Conservation (phyloP, 2,329 filamentous ascomycete genomes). For the Cladorrhinum sp. region DNA sequence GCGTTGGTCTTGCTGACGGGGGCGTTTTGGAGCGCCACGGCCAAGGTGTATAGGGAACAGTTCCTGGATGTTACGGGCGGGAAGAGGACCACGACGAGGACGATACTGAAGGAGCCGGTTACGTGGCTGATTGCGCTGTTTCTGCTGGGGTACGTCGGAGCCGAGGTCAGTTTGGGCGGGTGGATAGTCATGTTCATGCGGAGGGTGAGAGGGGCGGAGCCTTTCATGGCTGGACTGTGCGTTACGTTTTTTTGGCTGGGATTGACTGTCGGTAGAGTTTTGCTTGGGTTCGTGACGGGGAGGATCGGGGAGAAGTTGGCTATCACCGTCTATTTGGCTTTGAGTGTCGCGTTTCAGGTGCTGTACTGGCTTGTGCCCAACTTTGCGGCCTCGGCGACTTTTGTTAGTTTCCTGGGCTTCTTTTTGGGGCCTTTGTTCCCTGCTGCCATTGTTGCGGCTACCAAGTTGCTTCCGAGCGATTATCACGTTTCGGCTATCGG, state of each 20-base stretch:
- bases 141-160: conserved; percentile 74
- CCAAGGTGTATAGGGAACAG: conserved; percentile 49
- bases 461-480: conserved; percentile 69
- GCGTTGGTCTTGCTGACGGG: conserved; percentile 47
- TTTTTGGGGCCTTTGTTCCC: conserved; percentile 79
- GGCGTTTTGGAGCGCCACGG: conserved; percentile 65
- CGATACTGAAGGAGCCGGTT: conserved; percentile 48
- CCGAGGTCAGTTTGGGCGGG: conserved; percentile 61
- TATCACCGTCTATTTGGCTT: conserved; percentile 60
- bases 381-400: conserved; percentile 70
- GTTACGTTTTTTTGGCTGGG: conserved; percentile 84
- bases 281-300: conserved; percentile 74
- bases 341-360: conserved; percentile 63
- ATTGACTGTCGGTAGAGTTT: conserved; percentile 69
- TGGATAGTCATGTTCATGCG: conserved; percentile 89
- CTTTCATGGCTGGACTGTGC: conserved; percentile 71
- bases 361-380: conserved; percentile 79
- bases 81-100: conserved; percentile 44
- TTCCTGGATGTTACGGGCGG: conserved; percentile 33
- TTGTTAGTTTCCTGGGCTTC: conserved; percentile 71
- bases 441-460: conserved; percentile 67
- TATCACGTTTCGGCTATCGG: conserved; percentile 79
- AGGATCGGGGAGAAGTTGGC: conserved; percentile 68
- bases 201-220: conserved; percentile 63
- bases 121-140: conserved; percentile 75